Conservation (phyloP, 331 rosid genomes). For the Cydonia oblonga region DNA sequence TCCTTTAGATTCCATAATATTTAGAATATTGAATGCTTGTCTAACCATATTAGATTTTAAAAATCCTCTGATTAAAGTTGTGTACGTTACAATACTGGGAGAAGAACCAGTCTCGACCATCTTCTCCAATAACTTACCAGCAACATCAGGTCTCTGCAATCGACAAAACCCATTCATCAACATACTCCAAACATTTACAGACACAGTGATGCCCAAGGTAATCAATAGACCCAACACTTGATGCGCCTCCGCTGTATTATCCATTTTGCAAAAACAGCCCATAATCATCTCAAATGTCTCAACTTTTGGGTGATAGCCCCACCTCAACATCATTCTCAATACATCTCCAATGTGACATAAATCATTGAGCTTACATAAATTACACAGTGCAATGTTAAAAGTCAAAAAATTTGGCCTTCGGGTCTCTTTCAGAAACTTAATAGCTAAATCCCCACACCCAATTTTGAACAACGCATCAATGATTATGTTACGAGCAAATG, state of each 20-base stretch:
- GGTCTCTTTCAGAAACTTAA: constrained; percentile 27
- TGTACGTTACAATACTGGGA: constrained; percentile 54
- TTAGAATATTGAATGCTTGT: constrained; percentile 33
- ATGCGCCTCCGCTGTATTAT: constrained; percentile 30
- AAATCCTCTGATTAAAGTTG: constrained; percentile 45
- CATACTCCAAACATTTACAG: constrained; percentile 47
- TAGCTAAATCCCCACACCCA: constrained; percentile 25
- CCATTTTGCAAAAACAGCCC: constrained; percentile 40
- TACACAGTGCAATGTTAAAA: constrained; percentile 33
- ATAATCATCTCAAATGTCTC: constrained; percentile 36
- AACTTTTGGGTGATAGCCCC: constrained; percentile 34
- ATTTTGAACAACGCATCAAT: constrained; percentile 50
- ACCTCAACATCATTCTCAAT: constrained; percentile 33
- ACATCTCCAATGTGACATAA: constrained; percentile 4
- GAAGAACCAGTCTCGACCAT: constrained; percentile 38
- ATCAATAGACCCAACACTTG: constrained; percentile 49
- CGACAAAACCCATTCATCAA: constrained; percentile 36
- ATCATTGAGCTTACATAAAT: constrained; percentile 37
- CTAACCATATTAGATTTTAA: constrained; percentile 32
- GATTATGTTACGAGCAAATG: constrained; percentile 42
- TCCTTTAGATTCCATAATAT: constrained; percentile 30
- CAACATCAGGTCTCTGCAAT: constrained; percentile 26
- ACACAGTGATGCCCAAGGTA: constrained; percentile 25
- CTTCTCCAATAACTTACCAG: constrained; percentile 25
- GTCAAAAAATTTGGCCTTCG: constrained; percentile 46